These are phyloP conservation scores for Basipetospora chlamydospora DNA, from an alignment of 2,329 filamentous ascomycete species.

Conservation along the genomic window DNA sequence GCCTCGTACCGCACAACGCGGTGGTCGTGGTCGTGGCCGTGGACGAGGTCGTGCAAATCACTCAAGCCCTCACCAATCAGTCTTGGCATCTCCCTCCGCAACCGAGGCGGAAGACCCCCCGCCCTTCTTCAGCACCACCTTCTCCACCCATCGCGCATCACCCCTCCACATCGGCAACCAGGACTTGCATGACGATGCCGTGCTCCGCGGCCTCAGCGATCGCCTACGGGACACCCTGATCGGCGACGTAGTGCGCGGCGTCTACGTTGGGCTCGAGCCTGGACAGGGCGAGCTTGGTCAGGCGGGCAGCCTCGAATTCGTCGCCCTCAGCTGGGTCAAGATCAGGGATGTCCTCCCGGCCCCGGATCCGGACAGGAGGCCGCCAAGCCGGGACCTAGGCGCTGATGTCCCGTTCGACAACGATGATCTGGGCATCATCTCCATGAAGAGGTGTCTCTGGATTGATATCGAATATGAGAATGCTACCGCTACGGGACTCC, in stretches of 20 bases:
- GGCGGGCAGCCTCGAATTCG: constrained; percentile 28
- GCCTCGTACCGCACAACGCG: neutral
- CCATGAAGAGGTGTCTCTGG: constrained; percentile 18
- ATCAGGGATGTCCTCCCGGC: constrained; percentile 18
- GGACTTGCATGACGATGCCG: neutral
- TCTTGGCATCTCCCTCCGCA: constrained; percentile 3
- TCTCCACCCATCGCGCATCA: constrained; percentile 40
- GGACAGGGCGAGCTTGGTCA: constrained; percentile 24
- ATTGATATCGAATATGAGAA: constrained; percentile 39
- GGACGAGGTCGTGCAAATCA: too few relatives aligned
- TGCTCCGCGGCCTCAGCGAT: constrained; percentile 21
- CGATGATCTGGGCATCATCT: constrained; percentile 3
- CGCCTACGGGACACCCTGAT: constrained; percentile 39
- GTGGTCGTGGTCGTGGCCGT: neutral
- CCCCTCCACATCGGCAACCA: constrained; percentile 33
- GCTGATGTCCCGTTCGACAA: constrained; percentile 5
- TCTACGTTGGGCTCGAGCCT: constrained; percentile 35
- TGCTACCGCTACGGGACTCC: constrained; percentile 32
- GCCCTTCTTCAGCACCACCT: constrained; percentile 42
- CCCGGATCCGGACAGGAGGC: neutral
- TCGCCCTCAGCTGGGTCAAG: constrained; percentile 32
- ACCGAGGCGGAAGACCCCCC: constrained; percentile 17
- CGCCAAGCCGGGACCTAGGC: constrained; percentile 5
- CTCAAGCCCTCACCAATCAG: neutral
- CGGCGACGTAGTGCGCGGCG: constrained; percentile 44